Percentiles rank a stretch among this genome's conserved stretches.
Conservation (phyloP, 2,329 filamentous ascomycete genomes). For the Sporothrix schenckii region DNA sequence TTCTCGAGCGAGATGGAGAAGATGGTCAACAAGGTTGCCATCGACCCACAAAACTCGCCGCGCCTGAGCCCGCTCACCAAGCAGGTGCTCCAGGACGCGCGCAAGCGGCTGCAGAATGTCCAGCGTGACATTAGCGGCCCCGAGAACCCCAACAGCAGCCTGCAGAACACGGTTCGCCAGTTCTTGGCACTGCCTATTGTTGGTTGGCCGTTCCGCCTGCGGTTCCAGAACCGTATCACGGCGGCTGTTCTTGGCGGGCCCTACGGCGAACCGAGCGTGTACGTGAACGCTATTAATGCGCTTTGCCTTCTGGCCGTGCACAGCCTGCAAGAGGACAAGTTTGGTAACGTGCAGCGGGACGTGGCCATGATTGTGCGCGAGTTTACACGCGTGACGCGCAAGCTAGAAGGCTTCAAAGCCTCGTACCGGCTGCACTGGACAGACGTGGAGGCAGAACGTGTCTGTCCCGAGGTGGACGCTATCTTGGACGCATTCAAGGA, state of each 20-base stretch:
- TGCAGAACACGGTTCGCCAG: slow-evolving; percentile 52
- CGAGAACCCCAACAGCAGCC: slow-evolving; percentile 53
- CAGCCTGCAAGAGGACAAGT: slow-evolving; percentile 78
- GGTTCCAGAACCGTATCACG: slow-evolving; percentile 66
- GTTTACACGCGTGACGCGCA: slow-evolving; percentile 68
- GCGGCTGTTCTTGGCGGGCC: slow-evolving; percentile 73
- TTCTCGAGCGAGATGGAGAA: slow-evolving; percentile 53
- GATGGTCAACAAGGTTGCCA: slow-evolving; percentile 49
- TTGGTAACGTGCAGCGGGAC: slow-evolving; percentile 82
- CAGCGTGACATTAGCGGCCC: slow-evolving; percentile 58
- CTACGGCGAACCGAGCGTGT: slow-evolving; percentile 67
- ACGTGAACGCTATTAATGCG: slow-evolving; percentile 71
- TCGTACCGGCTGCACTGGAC: slow-evolving; percentile 73
- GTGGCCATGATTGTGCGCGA: slow-evolving; percentile 73
- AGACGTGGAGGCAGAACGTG: slow-evolving; percentile 63
- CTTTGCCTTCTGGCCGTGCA: slow-evolving; percentile 70
- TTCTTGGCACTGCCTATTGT: slow-evolving; percentile 55
- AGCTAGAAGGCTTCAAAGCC: slow-evolving; percentile 68
- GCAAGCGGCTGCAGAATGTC: slow-evolving; percentile 55
- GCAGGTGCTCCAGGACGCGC: slow-evolving; percentile 53
- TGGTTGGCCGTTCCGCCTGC: slow-evolving; percentile 70
- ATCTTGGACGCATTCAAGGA: slow-evolving; percentile 66
- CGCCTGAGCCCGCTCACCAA: slow-evolving; percentile 56
- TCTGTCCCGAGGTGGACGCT: slow-evolving; percentile 69
- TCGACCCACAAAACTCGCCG: slow-evolving; percentile 54